Conservation (phyloP, 2,329 filamentous ascomycete genomes). For the Plenodomus tracheiphilus region DNA sequence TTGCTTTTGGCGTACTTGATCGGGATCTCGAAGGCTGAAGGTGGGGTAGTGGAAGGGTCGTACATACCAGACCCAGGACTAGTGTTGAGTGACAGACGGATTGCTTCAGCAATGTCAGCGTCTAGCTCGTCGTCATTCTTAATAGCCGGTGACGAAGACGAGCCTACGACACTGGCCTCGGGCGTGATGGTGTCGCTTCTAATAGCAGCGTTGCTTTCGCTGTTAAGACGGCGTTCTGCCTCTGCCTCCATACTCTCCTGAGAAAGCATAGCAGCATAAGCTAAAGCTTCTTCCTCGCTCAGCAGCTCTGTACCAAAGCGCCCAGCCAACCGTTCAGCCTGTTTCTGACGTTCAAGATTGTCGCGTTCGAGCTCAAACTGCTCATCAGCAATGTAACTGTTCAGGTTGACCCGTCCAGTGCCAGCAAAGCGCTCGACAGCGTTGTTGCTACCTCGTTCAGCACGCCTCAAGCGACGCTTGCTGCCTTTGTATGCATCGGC, state of each 20-base stretch:
- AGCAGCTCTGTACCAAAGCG: conserved; percentile 83
- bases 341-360: conserved; percentile 66
- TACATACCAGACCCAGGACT: conserved; percentile 17
- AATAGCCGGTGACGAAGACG: conserved; percentile 32
- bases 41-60: conserved; percentile 8
- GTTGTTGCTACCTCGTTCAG: conserved; percentile 65
- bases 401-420: conserved; percentile 70
- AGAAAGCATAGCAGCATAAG: conserved; percentile 65
- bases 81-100: conserved; percentile 55
- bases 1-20: conserved; percentile 50
- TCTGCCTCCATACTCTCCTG: conserved; percentile 59
- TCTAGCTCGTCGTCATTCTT: conserved; percentile 56
- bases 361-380: conserved; percentile 77
- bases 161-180: conserved; percentile 32
- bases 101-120: conserved; percentile 65
- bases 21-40: conserved; percentile 47
- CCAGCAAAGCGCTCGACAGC: conserved; percentile 61
- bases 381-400: conserved; percentile 85
- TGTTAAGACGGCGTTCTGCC: conserved; percentile 51
- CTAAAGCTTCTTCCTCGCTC: conserved; percentile 64
- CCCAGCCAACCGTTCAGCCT: conserved; percentile 70
- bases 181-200: conserved; percentile 45
- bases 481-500: conserved; percentile 73
- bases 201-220: conserved; percentile 41
- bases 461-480: conserved; percentile 77